phyloP scores from a whole-genome alignment of 2,329 filamentous ascomycete genomes.

The Fusarium nurragi region DNA sequence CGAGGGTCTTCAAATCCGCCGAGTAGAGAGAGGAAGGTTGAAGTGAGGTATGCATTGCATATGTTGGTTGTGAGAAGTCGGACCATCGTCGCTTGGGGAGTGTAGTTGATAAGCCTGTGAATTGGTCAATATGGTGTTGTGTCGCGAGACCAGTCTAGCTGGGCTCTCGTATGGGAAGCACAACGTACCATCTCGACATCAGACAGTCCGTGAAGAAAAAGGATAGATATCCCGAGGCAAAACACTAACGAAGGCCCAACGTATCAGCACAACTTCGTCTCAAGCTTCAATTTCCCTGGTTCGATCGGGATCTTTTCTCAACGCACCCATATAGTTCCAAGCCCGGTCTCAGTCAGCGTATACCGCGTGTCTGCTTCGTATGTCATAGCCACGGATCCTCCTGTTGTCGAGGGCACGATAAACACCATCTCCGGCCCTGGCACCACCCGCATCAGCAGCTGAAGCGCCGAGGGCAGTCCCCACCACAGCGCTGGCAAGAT shows the following conservation, averaged over 20 bases:
- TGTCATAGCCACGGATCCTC: slow-evolving; percentile 27
- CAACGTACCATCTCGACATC: slow-evolving; percentile 79
- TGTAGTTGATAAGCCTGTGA: slow-evolving; percentile 81
- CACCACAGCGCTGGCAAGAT: slow-evolving; percentile 76
- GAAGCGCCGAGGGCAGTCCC: slow-evolving; percentile 74
- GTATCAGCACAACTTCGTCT: slow-evolving; percentile 15
- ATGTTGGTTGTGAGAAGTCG: slow-evolving; percentile 79
- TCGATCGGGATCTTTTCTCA: background rate
- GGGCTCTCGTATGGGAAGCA: background rate
- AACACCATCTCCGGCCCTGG: slow-evolving; percentile 48
- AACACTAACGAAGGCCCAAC: slow-evolving; percentile 63
- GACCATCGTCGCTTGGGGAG: slow-evolving; percentile 80
- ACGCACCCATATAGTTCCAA: slow-evolving; percentile 79
- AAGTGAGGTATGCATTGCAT: slow-evolving; percentile 78
- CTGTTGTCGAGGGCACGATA: slow-evolving; percentile 41
- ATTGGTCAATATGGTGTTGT: slow-evolving; percentile 13
- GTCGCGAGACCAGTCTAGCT: slow-evolving; percentile 1
- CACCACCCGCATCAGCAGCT: slow-evolving; percentile 72
- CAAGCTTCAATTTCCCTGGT: background rate
- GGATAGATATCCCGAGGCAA: slow-evolving; percentile 78
- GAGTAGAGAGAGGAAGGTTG: slow-evolving; percentile 74
- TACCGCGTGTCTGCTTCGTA: slow-evolving; percentile 46
- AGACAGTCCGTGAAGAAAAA: slow-evolving; percentile 87
- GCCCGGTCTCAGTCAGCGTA: slow-evolving; percentile 71
- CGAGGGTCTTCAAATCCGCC: slow-evolving; percentile 76